Evolutionary conservation across 2,329 filamentous ascomycete genomes (phyloP).

Genomic region (Sarocladium strictum): DNA sequence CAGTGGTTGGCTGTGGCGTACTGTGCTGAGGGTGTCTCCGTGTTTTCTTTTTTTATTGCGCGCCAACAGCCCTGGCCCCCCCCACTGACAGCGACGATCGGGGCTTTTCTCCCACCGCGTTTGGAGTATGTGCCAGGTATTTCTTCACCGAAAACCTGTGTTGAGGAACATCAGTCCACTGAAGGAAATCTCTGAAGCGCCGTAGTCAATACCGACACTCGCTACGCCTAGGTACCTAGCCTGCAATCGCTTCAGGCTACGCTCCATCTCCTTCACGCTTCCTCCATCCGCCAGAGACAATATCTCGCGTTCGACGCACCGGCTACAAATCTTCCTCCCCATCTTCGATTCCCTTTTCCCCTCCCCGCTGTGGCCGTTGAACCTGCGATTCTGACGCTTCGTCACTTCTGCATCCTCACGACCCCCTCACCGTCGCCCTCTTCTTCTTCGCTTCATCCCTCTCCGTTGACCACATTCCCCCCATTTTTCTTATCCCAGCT

Average conservation of each 20-base stretch:
- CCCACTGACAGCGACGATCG: not conserved
- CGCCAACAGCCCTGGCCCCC: too few relatives aligned
- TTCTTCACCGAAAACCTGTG: not conserved
- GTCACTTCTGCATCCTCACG: slow-evolving; percentile 1
- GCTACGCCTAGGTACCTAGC: not conserved
- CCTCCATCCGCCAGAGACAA: not conserved
- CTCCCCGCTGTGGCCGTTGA: slow-evolving; percentile 7
- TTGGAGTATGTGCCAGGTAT: not conserved
- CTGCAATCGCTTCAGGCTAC: not conserved
- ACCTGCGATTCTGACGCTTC: slow-evolving; percentile 1
- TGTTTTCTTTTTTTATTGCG: not conserved
- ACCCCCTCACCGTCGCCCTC: not conserved
- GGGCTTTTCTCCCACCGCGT: not conserved
- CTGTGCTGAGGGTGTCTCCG: not conserved
- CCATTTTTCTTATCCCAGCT: slow-evolving; percentile 12
- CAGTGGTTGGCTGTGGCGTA: not conserved
- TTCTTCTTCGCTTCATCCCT: slow-evolving; percentile 7
- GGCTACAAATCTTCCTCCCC: not conserved
- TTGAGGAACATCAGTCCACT: not conserved
- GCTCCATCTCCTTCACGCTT: not conserved
- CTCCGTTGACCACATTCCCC: not conserved
- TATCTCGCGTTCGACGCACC: not conserved
- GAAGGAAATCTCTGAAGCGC: not conserved
- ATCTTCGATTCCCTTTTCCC: not conserved
- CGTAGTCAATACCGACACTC: not conserved